phyloP scores from a whole-genome alignment of 2,329 filamentous ascomycete genomes.

The Fusarium odoratissimum region DNA sequence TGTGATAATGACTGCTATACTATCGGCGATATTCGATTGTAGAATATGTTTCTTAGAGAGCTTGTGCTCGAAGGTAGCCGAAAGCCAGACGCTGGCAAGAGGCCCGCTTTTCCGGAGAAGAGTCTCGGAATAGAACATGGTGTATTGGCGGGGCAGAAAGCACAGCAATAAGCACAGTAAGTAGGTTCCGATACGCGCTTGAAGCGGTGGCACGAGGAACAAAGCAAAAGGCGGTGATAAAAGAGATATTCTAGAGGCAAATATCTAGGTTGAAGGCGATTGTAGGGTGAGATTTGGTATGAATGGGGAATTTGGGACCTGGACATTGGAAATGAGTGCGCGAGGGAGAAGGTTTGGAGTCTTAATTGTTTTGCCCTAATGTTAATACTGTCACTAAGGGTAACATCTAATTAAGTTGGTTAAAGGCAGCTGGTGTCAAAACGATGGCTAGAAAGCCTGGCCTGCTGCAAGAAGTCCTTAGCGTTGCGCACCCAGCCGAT shows the following conservation, averaged over 20 bases:
- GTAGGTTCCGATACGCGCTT: background rate
- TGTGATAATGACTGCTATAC: constrained; percentile 93
- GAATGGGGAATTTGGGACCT: background rate
- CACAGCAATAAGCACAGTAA: background rate
- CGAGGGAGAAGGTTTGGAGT: background rate
- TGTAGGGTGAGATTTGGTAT: background rate
- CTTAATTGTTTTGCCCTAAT: background rate
- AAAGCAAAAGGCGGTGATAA: too few relatives aligned
- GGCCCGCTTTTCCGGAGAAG: background rate
- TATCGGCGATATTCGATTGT: constrained; percentile 93
- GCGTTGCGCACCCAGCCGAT: background rate
- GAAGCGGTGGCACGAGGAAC: background rate
- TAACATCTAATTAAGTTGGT: background rate
- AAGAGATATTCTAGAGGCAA: background rate
- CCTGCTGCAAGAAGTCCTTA: background rate
- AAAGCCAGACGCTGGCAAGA: background rate
- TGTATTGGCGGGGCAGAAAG: background rate
- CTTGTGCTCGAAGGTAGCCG: background rate
- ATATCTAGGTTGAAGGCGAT: background rate
- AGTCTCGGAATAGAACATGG: background rate
- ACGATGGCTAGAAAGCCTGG: background rate
- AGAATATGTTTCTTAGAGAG: constrained; percentile 72
- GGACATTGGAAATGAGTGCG: background rate
- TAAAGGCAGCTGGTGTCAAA: background rate
- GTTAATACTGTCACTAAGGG: background rate